Percentiles rank a stretch among this genome's conserved stretches.
These are phyloP conservation scores for Aspergillus ostianus DNA, from an alignment of 495 filamentous ascomycete species.

Conservation along the genomic window DNA sequence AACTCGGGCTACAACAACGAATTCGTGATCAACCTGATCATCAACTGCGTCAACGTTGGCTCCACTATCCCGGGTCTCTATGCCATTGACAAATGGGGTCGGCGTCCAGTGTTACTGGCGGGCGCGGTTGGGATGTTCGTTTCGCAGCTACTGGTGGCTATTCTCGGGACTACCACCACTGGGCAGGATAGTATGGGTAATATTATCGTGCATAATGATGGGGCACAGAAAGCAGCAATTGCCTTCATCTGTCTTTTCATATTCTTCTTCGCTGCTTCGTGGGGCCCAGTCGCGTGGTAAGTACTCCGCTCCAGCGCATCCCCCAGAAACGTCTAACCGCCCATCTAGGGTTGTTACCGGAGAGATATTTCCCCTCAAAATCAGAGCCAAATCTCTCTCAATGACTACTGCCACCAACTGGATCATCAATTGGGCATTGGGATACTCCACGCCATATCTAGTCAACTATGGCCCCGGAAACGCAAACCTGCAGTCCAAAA, in stretches of 20 bases:
- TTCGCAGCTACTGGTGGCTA: background rate
- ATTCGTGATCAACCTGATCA: background rate
- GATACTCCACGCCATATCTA: background rate
- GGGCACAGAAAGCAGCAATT: background rate
- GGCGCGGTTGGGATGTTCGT: background rate
- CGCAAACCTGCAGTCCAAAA: conserved; percentile 5
- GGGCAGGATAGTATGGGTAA: background rate
- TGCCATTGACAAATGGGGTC: conserved; percentile 1
- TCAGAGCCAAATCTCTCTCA: background rate
- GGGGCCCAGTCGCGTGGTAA: conserved; percentile 2
- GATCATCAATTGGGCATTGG: background rate
- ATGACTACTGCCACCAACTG: conserved; percentile 4
- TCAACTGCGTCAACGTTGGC: conserved; percentile 3
- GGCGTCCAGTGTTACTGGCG: background rate
- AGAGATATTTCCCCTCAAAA: conserved; percentile 1
- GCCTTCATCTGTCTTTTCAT: conserved; percentile 1
- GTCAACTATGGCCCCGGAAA: conserved; percentile 3
- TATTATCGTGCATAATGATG: background rate
- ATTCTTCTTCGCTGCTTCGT: conserved; percentile 3
- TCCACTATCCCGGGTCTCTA: conserved; percentile 2
- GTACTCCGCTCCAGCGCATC: background rate
- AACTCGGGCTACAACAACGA: conserved; percentile 2
- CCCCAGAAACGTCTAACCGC: background rate
- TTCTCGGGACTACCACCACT: background rate
- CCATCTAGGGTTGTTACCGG: conserved; percentile 1